These are phyloP conservation scores for Starmerella gropengiesseri DNA, from an alignment of 805 yeast genomes.

Conservation along the genomic window DNA sequence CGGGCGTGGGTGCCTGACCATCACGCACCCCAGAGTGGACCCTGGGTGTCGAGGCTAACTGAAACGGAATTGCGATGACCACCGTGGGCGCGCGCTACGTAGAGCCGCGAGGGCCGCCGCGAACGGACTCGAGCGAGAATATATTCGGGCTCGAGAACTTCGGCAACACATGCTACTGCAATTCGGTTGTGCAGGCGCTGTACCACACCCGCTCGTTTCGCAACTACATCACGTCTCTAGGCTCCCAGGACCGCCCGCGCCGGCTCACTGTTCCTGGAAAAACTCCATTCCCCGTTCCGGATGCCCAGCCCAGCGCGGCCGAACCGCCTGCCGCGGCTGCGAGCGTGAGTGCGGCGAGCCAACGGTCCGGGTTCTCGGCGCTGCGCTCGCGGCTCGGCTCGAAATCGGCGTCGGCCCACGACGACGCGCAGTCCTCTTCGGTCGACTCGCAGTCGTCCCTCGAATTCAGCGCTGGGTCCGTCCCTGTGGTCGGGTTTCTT, in stretches of 20 bases:
- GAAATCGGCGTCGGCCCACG: background rate
- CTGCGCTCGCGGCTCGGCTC: slow-evolving; percentile 9
- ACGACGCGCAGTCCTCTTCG: background rate
- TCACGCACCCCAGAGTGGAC: too few relatives aligned
- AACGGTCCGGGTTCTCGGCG: slow-evolving; percentile 9
- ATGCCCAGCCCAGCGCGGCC: too few relatives aligned
- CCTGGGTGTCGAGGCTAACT: too few relatives aligned
- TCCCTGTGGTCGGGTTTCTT: slow-evolving; percentile 16
- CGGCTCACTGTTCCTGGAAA: slow-evolving; percentile 30
- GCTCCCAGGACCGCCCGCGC: slow-evolving; percentile 30
- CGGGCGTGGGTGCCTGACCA: too few relatives aligned
- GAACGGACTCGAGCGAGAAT: slow-evolving; percentile 23
- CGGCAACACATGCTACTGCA: slow-evolving; percentile 79
- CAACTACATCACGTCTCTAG: slow-evolving; percentile 31
- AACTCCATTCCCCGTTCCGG: slow-evolving; percentile 31
- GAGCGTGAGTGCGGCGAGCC: slow-evolving; percentile 4
- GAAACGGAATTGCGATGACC: too few relatives aligned
- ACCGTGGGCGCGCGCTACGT: too few relatives aligned
- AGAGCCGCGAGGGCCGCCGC: too few relatives aligned
- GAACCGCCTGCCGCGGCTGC: too few relatives aligned
- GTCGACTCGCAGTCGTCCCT: background rate
- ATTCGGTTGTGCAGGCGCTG: slow-evolving; percentile 80
- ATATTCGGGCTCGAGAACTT: slow-evolving; percentile 37
- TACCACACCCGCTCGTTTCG: slow-evolving; percentile 67
- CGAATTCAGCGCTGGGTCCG: slow-evolving; percentile 8